Conservation (phyloP, 371 early-diverging fungal genomes). For the Smittium culicis region DNA sequence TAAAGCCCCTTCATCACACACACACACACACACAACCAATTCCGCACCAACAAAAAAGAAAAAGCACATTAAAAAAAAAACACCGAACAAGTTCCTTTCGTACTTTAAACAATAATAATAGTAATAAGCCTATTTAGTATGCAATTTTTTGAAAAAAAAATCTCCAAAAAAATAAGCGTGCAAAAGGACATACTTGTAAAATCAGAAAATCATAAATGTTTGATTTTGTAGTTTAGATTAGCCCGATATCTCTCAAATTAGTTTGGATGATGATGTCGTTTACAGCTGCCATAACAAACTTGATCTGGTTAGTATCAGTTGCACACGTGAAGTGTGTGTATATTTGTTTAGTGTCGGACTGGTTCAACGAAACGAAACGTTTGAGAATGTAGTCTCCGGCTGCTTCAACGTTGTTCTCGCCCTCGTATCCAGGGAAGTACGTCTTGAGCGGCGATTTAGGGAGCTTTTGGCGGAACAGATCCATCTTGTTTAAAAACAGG, state of each 20-base stretch:
- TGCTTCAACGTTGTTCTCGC: constrained; percentile 56
- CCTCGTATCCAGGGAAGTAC: constrained; percentile 76
- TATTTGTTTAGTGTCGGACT: constrained; percentile 67
- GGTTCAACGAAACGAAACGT: constrained; percentile 67
- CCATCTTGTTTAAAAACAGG: constrained; percentile 91
- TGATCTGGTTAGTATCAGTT: constrained; percentile 90
- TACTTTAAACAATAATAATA: too few relatives aligned
- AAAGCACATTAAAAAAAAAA: too few relatives aligned
- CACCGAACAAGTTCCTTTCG: too few relatives aligned
- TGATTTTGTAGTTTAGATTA: constrained; percentile 66
- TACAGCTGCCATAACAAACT: constrained; percentile 89
- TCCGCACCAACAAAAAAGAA: too few relatives aligned
- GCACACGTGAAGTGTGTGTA: constrained; percentile 93
- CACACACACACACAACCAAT: too few relatives aligned
- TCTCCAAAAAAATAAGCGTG: too few relatives aligned
- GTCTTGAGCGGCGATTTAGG: constrained; percentile 57
- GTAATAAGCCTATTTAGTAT: too few relatives aligned
- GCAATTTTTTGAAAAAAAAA: too few relatives aligned
- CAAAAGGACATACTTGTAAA: too few relatives aligned
- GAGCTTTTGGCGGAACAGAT: constrained; percentile 81
- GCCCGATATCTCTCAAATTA: constrained; percentile 70
- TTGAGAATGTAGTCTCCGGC: constrained; percentile 72
- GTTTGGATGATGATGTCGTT: constrained; percentile 89
- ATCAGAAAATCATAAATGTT: too few relatives aligned
- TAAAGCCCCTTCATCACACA: too few relatives aligned